Percentiles rank a stretch among this genome's conserved stretches.
phyloP scores from a whole-genome alignment of 2,329 filamentous ascomycete species.

The Emydomyces testavorans region DNA sequence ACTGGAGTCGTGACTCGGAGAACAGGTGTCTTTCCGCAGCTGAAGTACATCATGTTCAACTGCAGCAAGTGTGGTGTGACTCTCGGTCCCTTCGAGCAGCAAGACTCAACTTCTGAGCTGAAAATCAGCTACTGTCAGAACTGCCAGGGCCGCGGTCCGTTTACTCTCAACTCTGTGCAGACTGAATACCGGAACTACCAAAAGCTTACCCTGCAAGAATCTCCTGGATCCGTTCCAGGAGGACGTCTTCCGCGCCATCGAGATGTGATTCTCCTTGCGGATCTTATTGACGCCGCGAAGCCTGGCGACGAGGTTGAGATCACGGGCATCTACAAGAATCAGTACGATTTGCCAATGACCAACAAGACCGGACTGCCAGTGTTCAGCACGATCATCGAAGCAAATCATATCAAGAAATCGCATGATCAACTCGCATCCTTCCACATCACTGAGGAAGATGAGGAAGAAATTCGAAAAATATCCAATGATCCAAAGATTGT shows the following conservation, averaged over 20 bases:
- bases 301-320: constrained; percentile 96
- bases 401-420: constrained; percentile 92
- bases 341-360: constrained; percentile 93
- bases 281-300: constrained; percentile 92
- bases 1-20: constrained; percentile 90
- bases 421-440: constrained; percentile 97
- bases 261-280: constrained; percentile 91
- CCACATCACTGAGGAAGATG: constrained; percentile 86
- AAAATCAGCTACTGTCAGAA: constrained; percentile 94
- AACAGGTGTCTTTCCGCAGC: constrained; percentile 89
- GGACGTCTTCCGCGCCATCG: constrained; percentile 85
- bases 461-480: constrained; percentile 78
- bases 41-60: constrained; percentile 98
- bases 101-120: constrained; percentile 92
- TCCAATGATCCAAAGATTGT: constrained; percentile 81
- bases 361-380: constrained; percentile 98
- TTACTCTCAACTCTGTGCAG: constrained; percentile 91
- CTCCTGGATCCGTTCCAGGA: constrained; percentile 89
- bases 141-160: constrained; percentile 89
- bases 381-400: constrained; percentile 93
- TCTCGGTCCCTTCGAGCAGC: constrained; percentile 78
- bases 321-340: constrained; percentile 94
- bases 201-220: constrained; percentile 92
- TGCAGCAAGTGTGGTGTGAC: constrained; percentile 87
- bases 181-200: constrained; percentile 98